These are phyloP conservation scores for Hypoxylon sp. DNA, from an alignment of 2,329 filamentous ascomycete species.

Conservation along the genomic window DNA sequence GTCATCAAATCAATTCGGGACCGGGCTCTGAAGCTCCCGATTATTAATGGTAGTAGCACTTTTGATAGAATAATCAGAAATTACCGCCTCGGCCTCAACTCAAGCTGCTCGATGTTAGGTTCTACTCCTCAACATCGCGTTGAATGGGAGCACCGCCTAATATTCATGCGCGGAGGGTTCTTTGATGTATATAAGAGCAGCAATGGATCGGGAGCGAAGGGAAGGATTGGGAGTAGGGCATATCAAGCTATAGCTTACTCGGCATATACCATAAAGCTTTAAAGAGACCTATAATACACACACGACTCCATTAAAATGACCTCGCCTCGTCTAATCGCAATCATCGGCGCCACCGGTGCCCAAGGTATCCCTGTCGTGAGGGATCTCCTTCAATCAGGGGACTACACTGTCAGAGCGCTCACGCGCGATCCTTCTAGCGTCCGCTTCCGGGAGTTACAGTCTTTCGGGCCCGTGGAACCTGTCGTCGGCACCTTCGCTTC, in stretches of 20 bases:
- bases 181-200: constrained; percentile 22
- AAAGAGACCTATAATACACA: constrained; percentile 2
- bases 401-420: constrained; percentile 63
- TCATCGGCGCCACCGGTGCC: constrained; percentile 67
- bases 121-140: background rate
- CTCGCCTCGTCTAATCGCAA: constrained; percentile 50
- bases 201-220: background rate
- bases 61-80: constrained; percentile 44
- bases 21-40: background rate
- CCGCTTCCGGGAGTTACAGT: constrained; percentile 60
- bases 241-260: background rate
- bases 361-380: constrained; percentile 65
- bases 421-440: constrained; percentile 62
- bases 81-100: constrained; percentile 8
- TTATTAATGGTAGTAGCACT: constrained; percentile 28
- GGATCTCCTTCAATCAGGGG: constrained; percentile 59
- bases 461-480: constrained; percentile 63
- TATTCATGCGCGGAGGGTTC: background rate
- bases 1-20: background rate
- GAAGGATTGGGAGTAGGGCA: background rate
- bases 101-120: background rate
- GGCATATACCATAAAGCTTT: background rate
- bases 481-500: constrained; percentile 64
- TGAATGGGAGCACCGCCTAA: background rate
- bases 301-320: constrained; percentile 41